Conservation (phyloP, 148 eudicot species). For the Rhododendron simsii region DNA sequence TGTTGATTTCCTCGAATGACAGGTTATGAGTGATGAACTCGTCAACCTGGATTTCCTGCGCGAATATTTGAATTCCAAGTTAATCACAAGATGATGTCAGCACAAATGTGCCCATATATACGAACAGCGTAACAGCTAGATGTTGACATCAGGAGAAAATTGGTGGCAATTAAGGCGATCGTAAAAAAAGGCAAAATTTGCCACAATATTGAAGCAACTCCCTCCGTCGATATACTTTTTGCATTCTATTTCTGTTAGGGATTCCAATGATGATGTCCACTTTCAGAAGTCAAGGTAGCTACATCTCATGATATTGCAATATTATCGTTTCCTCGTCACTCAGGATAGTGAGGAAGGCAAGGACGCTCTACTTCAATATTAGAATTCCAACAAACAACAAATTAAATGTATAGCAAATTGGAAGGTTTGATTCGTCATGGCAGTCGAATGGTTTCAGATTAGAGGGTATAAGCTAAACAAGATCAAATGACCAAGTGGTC, state of each 20-base stretch:
- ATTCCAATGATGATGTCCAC: neutral
- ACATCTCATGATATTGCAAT: neutral
- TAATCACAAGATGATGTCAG: neutral
- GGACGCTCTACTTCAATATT: neutral
- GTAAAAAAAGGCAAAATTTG: neutral
- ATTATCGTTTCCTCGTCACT: neutral
- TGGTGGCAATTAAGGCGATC: neutral
- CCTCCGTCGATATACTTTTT: neutral
- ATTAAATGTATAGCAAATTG: neutral
- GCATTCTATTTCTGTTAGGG: neutral
- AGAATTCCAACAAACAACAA: neutral
- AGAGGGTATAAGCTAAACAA: neutral
- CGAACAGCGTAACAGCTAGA: neutral
- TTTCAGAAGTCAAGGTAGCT: neutral
- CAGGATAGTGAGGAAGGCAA: neutral
- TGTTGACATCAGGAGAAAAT: neutral
- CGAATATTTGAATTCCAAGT: neutral
- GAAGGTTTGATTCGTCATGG: neutral
- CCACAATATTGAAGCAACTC: neutral
- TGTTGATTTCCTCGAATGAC: conserved; percentile 62
- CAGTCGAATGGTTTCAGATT: neutral
- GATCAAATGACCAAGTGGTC: neutral
- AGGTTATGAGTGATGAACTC: conserved; percentile 68
- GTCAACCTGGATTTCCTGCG: conserved; percentile 80
- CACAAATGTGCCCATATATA: neutral